Percentiles rank a stretch among this genome's conserved stretches.
phyloP scores from a whole-genome alignment of 129 eudicot genomes.

The sunflower (Helianthus annuus) region HanXRQr2.0-SUNRISE NC_035437.2:166954218-166954717 shows the following conservation, averaged over 20 bases:
- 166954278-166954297: not conserved
- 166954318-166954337: not conserved
- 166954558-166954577: slow-evolving; percentile 7
- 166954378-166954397: not conserved
- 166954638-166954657: slow-evolving; percentile 11
- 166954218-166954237: not conserved
- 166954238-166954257: not conserved
- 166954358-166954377: not conserved
- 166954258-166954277: not conserved
- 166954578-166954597: not conserved
- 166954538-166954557: not conserved
- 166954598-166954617: not conserved
- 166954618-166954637: not conserved
- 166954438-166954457: not conserved
- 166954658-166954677: slow-evolving; percentile 27
- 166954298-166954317: not conserved
- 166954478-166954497: not conserved
- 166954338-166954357: not conserved
- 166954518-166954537: too few species aligned
- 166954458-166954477: slow-evolving; percentile 17
- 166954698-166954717: slow-evolving; percentile 38
- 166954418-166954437: slow-evolving; percentile 11
- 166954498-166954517: too few species aligned
- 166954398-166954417: not conserved
- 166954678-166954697: slow-evolving; percentile 20